phyloP scores from a whole-genome alignment of 2,329 filamentous ascomycete species.

The Fusarium gaditjirri region DNA sequence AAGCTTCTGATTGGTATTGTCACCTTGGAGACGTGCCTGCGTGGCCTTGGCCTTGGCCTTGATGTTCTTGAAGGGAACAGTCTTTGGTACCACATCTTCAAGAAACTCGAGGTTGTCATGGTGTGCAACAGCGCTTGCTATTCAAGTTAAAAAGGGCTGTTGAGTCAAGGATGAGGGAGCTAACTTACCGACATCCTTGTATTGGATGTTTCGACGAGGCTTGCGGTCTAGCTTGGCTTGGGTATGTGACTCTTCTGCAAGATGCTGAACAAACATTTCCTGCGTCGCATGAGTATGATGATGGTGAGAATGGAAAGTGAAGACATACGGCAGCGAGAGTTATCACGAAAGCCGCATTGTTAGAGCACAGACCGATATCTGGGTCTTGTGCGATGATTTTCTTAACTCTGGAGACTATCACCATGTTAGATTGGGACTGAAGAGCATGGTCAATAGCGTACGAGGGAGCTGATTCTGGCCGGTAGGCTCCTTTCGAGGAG shows the following conservation, averaged over 20 bases:
- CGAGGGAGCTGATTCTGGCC: conserved; percentile 87
- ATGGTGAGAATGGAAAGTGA: background rate
- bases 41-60: conserved; percentile 70
- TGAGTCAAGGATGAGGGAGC: background rate
- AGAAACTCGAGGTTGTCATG: conserved; percentile 97
- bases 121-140: conserved; percentile 85
- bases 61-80: conserved; percentile 80
- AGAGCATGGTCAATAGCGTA: conserved; percentile 59
- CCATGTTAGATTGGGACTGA: background rate
- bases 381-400: conserved; percentile 92
- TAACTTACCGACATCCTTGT: conserved; percentile 84
- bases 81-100: conserved; percentile 88
- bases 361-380: conserved; percentile 87
- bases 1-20: conserved; percentile 49
- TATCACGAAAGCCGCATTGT: conserved; percentile 93
- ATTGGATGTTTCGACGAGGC: conserved; percentile 92
- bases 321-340: conserved; percentile 83
- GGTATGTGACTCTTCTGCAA: conserved; percentile 85
- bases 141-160: conserved; percentile 7
- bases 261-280: conserved; percentile 96
- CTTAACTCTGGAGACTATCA: conserved; percentile 88
- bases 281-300: conserved; percentile 48
- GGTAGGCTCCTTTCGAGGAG: conserved; percentile 82
- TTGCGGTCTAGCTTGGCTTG: conserved; percentile 93
- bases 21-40: conserved; percentile 57